These are phyloP conservation scores for Phytophthora pseudosyringae DNA, from an alignment of 352 stramenopile species.

Conservation along the genomic window DNA sequence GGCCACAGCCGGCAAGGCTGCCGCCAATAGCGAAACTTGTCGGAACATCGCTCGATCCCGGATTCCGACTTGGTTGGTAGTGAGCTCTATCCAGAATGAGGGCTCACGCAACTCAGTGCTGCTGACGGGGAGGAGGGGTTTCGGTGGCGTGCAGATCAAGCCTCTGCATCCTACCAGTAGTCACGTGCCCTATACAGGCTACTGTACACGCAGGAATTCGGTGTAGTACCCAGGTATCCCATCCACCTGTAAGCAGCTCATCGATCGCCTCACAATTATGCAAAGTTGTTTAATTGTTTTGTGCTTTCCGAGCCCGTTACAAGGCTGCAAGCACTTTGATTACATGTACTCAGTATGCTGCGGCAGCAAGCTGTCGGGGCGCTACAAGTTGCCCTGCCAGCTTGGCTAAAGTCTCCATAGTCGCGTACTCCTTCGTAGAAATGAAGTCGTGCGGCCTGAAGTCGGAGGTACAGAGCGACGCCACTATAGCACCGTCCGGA, in stretches of 20 bases:
- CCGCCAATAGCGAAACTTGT: constrained; percentile 20
- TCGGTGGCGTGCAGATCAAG: constrained; percentile 8
- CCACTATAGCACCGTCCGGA: constrained; percentile 55
- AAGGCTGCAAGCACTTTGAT: constrained; percentile 1
- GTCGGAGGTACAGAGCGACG: constrained; percentile 57
- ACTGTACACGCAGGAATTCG: background rate
- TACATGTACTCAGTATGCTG: constrained; percentile 23
- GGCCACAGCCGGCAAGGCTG: constrained; percentile 19
- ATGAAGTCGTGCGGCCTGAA: constrained; percentile 53
- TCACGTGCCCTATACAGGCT: background rate
- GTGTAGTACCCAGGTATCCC: no score
- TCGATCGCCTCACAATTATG: no score
- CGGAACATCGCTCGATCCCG: constrained; percentile 23
- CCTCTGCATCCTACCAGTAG: constrained; percentile 4
- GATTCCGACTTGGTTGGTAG: background rate
- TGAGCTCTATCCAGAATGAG: constrained; percentile 1
- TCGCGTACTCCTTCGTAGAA: constrained; percentile 69
- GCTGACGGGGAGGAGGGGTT: background rate
- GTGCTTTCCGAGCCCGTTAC: no score
- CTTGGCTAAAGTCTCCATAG: constrained; percentile 61
- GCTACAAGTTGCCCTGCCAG: constrained; percentile 48
- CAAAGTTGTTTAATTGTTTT: no score
- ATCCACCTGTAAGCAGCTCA: no score
- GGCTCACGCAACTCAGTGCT: background rate
- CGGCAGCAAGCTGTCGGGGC: constrained; percentile 26